These are phyloP conservation scores for Aspergillus fumigatiaffinis DNA, from an alignment of 2,329 filamentous ascomycete genomes.

Conservation along the genomic window DNA sequence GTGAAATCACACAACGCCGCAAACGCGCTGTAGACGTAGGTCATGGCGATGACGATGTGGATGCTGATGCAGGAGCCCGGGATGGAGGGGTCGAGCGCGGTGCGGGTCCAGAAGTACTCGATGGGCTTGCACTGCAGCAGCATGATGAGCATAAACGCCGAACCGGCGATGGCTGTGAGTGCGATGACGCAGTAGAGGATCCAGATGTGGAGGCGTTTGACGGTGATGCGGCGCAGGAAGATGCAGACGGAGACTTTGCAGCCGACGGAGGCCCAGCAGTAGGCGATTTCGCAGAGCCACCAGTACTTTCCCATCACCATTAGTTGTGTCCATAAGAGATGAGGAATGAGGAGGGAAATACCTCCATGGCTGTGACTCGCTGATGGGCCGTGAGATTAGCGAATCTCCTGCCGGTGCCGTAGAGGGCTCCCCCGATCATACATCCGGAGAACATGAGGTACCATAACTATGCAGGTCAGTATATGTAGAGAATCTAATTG, in stretches of 20 bases:
- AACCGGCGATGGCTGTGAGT: conserved; percentile 43
- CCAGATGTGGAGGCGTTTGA: conserved; percentile 44
- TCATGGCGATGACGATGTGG: conserved; percentile 30
- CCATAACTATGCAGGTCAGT: conserved; percentile 12
- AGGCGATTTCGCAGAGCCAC: conserved; percentile 53
- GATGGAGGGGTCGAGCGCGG: conserved; percentile 20
- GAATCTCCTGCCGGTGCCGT: conserved; percentile 27
- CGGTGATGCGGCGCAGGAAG: conserved; percentile 50
- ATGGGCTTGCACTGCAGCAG: conserved; percentile 53
- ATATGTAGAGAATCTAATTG: too few relatives aligned
- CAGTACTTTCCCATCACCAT: conserved; percentile 31
- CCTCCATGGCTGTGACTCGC: conserved; percentile 25
- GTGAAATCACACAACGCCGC: conserved; percentile 48
- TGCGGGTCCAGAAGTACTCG: conserved; percentile 47
- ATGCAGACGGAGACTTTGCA: conserved; percentile 51
- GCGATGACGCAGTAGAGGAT: conserved; percentile 46
- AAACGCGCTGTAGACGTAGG: conserved; percentile 32
- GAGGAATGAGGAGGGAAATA: not conserved
- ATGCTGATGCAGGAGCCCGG: conserved; percentile 42
- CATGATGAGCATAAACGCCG: conserved; percentile 50
- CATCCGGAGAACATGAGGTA: conserved; percentile 29
- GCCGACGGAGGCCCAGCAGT: conserved; percentile 44
- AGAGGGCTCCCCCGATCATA: conserved; percentile 27
- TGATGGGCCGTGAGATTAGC: conserved; percentile 12
- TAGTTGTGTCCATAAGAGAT: not conserved